Evolutionary conservation across 1,139 yeast species (phyloP).

Genomic region (Geotrichum klebahnii): DNA sequence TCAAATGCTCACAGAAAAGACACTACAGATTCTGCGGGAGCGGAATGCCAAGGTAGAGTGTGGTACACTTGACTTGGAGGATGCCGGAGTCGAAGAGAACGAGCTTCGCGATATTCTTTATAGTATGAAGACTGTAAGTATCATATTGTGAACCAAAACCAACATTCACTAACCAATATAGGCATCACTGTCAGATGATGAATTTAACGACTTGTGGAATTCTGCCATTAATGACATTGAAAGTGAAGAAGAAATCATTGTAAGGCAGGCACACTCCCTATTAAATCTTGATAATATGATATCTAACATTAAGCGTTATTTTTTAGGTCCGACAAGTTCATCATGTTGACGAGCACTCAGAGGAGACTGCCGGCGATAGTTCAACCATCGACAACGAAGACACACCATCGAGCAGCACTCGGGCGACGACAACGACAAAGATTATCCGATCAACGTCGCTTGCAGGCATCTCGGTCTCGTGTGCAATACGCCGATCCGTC

Average conservation of each 20-base stretch:
- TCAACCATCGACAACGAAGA: conserved; percentile 24
- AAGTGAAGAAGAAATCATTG: conserved; percentile 71
- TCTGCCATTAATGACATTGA: conserved; percentile 62
- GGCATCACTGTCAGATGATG: conserved; percentile 53
- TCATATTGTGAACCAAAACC: not conserved
- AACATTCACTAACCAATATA: not conserved
- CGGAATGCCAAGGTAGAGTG: conserved; percentile 68
- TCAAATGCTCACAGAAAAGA: conserved; percentile 61
- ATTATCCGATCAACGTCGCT: conserved; percentile 38
- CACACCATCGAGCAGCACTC: not conserved
- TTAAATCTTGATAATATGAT: not conserved
- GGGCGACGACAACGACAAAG: conserved; percentile 25
- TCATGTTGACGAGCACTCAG: conserved; percentile 20
- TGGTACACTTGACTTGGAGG: conserved; percentile 48
- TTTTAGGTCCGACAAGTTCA: conserved; percentile 12
- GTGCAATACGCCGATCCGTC: conserved; percentile 27
- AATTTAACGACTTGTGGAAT: conserved; percentile 78
- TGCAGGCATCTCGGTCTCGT: conserved; percentile 37
- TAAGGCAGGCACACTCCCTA: conserved; percentile 46
- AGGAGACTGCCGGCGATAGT: conserved; percentile 18
- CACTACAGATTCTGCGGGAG: conserved; percentile 61
- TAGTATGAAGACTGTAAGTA: conserved; percentile 33
- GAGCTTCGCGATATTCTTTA: conserved; percentile 32
- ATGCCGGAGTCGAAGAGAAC: conserved; percentile 31
- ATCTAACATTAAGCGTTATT: not conserved